phyloP scores from a whole-genome alignment of 2,329 filamentous ascomycete species.

The Fusarium guadeloupense region DNA sequence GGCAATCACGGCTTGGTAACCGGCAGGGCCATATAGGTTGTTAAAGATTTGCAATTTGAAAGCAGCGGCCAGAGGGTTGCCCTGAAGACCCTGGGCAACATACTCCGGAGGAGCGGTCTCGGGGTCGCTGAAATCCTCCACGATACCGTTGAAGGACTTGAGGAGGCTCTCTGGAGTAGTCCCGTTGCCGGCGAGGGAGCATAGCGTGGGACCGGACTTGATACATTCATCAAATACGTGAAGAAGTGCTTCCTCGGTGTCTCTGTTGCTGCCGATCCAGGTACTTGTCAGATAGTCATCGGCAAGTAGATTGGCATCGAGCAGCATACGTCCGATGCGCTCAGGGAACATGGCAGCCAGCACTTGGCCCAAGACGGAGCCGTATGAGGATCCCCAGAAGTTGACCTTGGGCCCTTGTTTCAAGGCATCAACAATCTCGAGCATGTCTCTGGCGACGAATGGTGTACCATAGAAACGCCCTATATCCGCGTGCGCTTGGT shows the following conservation, averaged over 20 bases:
- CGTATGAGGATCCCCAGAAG: slow-evolving; percentile 47
- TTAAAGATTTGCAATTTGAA: not conserved
- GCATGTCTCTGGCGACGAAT: slow-evolving; percentile 51
- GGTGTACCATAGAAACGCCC: slow-evolving; percentile 45
- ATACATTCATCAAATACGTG: slow-evolving; percentile 4
- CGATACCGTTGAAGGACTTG: not conserved
- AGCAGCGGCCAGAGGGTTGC: not conserved
- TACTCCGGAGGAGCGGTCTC: not conserved
- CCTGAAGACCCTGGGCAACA: not conserved
- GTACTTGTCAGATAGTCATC: slow-evolving; percentile 4
- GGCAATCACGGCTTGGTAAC: not conserved
- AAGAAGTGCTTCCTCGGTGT: not conserved
- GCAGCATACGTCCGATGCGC: slow-evolving; percentile 27
- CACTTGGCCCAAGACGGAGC: slow-evolving; percentile 31
- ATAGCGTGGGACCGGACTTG: not conserved
- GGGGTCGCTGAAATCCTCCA: not conserved
- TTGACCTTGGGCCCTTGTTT: slow-evolving; percentile 46
- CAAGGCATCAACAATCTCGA: slow-evolving; percentile 50
- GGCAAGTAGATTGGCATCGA: slow-evolving; percentile 26
- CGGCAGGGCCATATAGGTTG: not conserved
- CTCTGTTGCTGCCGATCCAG: not conserved
- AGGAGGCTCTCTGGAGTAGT: not conserved
- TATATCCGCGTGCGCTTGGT: slow-evolving; percentile 26
- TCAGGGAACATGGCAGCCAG: slow-evolving; percentile 36
- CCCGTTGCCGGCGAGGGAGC: not conserved